phyloP scores from a whole-genome alignment of 495 filamentous ascomycete species.

The Podospora fimiseda region DNA sequence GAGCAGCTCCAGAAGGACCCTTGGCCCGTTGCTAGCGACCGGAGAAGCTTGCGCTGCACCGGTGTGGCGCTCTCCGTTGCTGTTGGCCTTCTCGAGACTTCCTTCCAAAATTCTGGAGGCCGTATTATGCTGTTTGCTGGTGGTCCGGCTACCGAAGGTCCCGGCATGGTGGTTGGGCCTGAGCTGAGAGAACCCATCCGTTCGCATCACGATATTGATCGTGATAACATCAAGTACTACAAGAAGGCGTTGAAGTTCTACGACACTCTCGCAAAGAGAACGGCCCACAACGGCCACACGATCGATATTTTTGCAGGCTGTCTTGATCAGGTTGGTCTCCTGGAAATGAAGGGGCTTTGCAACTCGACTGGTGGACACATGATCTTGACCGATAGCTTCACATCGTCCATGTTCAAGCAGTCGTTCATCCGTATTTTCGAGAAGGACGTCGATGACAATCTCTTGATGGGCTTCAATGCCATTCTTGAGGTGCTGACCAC shows the following conservation, averaged over 20 bases:
- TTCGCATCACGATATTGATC: constrained; percentile 98
- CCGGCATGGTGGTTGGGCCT: constrained; percentile 94
- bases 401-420: constrained; percentile 99
- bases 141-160: constrained; percentile 91
- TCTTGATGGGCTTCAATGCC: constrained; percentile 98
- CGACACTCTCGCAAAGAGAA: constrained; percentile 90
- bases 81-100: constrained; percentile 83
- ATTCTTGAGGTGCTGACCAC: constrained; percentile 94
- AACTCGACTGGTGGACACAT: constrained; percentile 98
- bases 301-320: constrained; percentile 98
- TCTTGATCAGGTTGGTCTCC: constrained; percentile 92
- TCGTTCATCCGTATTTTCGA: constrained; percentile 97
- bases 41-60: constrained; percentile 86
- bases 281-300: constrained; percentile 93
- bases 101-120: constrained; percentile 90
- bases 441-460: constrained; percentile 88
- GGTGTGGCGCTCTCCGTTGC: constrained; percentile 95
- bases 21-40: constrained; percentile 95
- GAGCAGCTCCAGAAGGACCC: constrained; percentile 97
- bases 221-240: constrained; percentile 98
- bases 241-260: constrained; percentile 99
- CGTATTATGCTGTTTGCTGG: constrained; percentile 97
- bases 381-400: constrained; percentile 98
- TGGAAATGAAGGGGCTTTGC: constrained; percentile 98
- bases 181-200: constrained; percentile 95